Conservation (phyloP, 1,284 basidiomycete genomes). For the Sanguinoderma infundibulare region DNA sequence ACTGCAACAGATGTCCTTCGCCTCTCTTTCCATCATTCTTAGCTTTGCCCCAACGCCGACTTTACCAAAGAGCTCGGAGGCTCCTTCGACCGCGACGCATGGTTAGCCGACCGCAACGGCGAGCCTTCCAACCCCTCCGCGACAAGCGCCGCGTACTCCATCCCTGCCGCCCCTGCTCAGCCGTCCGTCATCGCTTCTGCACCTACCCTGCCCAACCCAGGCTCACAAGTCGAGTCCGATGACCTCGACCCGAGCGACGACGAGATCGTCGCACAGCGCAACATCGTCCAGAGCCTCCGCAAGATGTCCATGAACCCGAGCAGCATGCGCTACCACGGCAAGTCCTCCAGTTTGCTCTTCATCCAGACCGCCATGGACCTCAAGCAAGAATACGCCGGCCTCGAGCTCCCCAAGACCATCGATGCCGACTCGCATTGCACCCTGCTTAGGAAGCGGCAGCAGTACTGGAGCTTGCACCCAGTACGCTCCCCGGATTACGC, state of each 20-base stretch:
- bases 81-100: slow-evolving; percentile 50
- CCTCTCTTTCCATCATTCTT: neutral
- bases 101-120: slow-evolving; percentile 36
- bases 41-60: slow-evolving; percentile 57
- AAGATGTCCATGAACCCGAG: slow-evolving; percentile 36
- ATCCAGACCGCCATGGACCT: slow-evolving; percentile 54
- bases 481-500: slow-evolving; percentile 21
- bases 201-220: slow-evolving; percentile 13
- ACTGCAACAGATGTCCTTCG: neutral
- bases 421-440: slow-evolving; percentile 23
- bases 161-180: slow-evolving; percentile 2
- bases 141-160: slow-evolving; percentile 17
- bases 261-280: slow-evolving; percentile 35
- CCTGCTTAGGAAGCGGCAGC: slow-evolving; percentile 26
- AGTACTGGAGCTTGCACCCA: slow-evolving; percentile 37
- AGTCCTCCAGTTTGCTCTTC: slow-evolving; percentile 55
- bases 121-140: slow-evolving; percentile 16
- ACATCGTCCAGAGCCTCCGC: slow-evolving; percentile 32
- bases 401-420: slow-evolving; percentile 19
- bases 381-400: slow-evolving; percentile 47
- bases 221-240: slow-evolving; percentile 30
- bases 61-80: slow-evolving; percentile 53
- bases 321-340: slow-evolving; percentile 52
- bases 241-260: slow-evolving; percentile 44
- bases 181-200: slow-evolving; percentile 19